Evolutionary conservation across 2,329 filamentous ascomycete genomes (phyloP).

Genomic region (Talaromyces sp.): DNA sequence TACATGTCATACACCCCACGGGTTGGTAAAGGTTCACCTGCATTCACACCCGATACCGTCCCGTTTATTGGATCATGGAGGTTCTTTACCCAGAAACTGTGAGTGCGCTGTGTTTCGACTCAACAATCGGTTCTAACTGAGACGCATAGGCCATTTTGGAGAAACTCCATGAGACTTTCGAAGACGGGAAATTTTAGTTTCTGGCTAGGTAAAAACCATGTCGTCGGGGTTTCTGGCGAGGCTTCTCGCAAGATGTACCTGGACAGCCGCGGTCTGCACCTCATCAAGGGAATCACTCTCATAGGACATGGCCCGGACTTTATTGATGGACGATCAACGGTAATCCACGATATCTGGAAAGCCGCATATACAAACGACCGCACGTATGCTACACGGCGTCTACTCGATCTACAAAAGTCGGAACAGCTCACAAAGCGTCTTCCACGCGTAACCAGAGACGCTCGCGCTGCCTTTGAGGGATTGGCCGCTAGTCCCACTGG

Average conservation of each 20-base stretch:
- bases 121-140: neutral
- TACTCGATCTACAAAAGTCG: neutral
- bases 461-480: neutral
- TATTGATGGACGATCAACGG: neutral
- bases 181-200: constrained; percentile 8
- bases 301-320: constrained; percentile 2
- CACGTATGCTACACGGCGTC: neutral
- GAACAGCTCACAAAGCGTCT: neutral
- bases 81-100: constrained; percentile 4
- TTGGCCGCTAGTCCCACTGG: neutral
- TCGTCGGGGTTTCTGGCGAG: constrained; percentile 4
- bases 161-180: neutral
- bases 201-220: constrained; percentile 6
- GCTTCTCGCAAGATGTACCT: constrained; percentile 5
- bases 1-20: constrained; percentile 1
- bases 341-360: neutral
- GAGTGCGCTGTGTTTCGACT: neutral
- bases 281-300: neutral
- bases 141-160: neutral
- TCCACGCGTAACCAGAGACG: neutral
- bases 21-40: neutral
- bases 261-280: neutral
- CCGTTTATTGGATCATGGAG: constrained; percentile 2
- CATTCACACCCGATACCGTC: constrained; percentile 1
- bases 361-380: neutral